Percentiles rank a stretch among this genome's conserved stretches.
Evolutionary conservation across 306 rosid species (phyloP).

Genomic region (Fragaria ananassa): DNA sequence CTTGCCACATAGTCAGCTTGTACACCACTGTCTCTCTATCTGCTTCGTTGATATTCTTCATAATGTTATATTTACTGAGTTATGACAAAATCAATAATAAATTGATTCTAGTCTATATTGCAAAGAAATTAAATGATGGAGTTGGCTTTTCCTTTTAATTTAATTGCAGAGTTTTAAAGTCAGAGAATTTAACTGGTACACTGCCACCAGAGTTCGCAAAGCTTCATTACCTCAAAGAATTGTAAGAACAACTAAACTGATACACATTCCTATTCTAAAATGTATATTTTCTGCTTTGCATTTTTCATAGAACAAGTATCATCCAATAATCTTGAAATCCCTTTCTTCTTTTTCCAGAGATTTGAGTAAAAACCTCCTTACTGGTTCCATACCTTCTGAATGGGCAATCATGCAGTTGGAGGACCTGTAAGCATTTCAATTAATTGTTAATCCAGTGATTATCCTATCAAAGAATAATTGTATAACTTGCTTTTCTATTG

Average conservation of each 20-base stretch:
- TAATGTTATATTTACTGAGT: neutral
- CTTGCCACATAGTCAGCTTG: conserved; percentile 85
- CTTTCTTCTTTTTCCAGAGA: conserved; percentile 44
- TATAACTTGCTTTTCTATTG: conserved; percentile 21
- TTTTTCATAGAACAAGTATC: neutral
- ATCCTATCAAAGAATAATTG: conserved; percentile 8
- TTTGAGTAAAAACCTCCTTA: conserved; percentile 67
- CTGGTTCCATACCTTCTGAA: conserved; percentile 65
- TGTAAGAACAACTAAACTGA: conserved; percentile 49
- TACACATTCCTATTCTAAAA: neutral
- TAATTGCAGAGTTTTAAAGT: conserved; percentile 62
- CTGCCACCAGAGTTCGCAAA: conserved; percentile 81
- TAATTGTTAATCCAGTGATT: conserved; percentile 10
- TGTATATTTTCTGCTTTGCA: conserved; percentile 10
- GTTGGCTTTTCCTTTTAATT: neutral
- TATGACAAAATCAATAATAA: neutral
- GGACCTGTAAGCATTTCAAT: conserved; percentile 52
- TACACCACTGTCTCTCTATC: conserved; percentile 18
- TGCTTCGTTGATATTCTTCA: neutral
- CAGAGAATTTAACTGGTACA: conserved; percentile 67
- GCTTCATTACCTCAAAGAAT: conserved; percentile 50
- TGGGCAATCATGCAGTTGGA: conserved; percentile 71
- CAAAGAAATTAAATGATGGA: neutral
- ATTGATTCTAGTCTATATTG: neutral
- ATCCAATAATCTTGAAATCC: conserved; percentile 22